Conservation (phyloP, 108 stramenopile genomes). For the Conticribra guillardii region DNA sequence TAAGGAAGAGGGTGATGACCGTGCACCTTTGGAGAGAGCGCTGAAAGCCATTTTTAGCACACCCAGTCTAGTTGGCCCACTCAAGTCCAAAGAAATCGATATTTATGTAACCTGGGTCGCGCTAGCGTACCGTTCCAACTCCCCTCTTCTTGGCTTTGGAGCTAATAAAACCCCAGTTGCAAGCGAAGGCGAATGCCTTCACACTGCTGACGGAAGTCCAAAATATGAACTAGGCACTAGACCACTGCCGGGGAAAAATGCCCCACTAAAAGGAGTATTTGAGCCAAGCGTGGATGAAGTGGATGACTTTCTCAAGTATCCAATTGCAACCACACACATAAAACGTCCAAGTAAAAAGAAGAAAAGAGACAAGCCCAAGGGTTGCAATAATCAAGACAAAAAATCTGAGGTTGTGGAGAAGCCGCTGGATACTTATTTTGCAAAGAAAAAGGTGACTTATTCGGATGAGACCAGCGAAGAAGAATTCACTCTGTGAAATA, state of each 20-base stretch:
- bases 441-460: background rate
- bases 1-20: conserved; percentile 67
- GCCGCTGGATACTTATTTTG: background rate
- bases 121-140: conserved; percentile 82
- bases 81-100: conserved; percentile 71
- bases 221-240: conserved; percentile 73
- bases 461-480: background rate
- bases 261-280: conserved; percentile 42
- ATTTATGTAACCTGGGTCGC: conserved; percentile 78
- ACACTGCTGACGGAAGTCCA: conserved; percentile 65
- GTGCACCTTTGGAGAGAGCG: conserved; percentile 63
- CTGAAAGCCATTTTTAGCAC: conserved; percentile 71
- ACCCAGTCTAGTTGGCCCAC: conserved; percentile 81
- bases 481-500: no score
- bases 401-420: no score
- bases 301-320: conserved; percentile 68
- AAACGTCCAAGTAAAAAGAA: background rate
- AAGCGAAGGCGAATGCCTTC: conserved; percentile 51
- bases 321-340: conserved; percentile 4
- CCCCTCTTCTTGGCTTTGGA: conserved; percentile 70
- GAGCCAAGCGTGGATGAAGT: conserved; percentile 66
- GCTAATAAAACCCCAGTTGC: conserved; percentile 74
- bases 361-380: conserved; percentile 2
- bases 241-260: conserved; percentile 68
- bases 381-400: no score